These are phyloP conservation scores for Anaeramoeba ignava DNA, from an alignment of 78 protist genomes.

Conservation along the genomic window DNA sequence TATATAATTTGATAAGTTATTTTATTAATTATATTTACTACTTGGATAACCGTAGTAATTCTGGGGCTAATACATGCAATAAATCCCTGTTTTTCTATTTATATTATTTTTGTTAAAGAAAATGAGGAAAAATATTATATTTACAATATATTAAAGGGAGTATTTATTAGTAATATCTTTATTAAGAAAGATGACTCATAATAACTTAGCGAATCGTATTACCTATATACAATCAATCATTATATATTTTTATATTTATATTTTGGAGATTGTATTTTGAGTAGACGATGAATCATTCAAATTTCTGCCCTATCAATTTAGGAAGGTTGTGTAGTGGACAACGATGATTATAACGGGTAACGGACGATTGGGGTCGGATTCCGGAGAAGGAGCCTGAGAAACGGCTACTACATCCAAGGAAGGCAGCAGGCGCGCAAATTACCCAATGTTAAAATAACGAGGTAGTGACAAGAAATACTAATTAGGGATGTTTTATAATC, in stretches of 20 bases:
- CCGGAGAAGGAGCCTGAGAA: conserved; percentile 72
- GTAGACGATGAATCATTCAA: conserved; percentile 56
- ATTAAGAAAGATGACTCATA: conserved; percentile 47
- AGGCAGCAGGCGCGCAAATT: conserved; percentile 84
- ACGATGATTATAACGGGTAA: conserved; percentile 67
- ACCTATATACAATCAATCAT: too few species aligned
- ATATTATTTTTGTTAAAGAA: too few species aligned
- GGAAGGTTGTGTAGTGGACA: conserved; percentile 75
- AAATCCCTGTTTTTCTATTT: conserved; percentile 24
- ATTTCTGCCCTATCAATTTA: conserved; percentile 81
- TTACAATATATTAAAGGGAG: conserved; percentile 26
- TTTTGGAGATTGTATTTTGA: too few species aligned
- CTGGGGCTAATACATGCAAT: conserved; percentile 70
- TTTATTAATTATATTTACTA: too few species aligned
- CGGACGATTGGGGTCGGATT: conserved; percentile 73
- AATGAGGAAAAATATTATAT: too few species aligned
- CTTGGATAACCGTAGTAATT: conserved; percentile 69
- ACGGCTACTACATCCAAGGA: conserved; percentile 71
- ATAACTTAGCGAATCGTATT: conserved; percentile 59
- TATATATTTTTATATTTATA: too few species aligned
- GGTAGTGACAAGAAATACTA: conserved; percentile 72
- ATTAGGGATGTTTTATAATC: conserved; percentile 13
- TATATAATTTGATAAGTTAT: too few species aligned
- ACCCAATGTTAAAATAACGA: conserved; percentile 62
- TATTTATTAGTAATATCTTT: conserved; percentile 47